These are phyloP conservation scores for Fagopyrum tataricum DNA, from an alignment of 148 eudicot species.

Conservation along the genomic window DNA sequence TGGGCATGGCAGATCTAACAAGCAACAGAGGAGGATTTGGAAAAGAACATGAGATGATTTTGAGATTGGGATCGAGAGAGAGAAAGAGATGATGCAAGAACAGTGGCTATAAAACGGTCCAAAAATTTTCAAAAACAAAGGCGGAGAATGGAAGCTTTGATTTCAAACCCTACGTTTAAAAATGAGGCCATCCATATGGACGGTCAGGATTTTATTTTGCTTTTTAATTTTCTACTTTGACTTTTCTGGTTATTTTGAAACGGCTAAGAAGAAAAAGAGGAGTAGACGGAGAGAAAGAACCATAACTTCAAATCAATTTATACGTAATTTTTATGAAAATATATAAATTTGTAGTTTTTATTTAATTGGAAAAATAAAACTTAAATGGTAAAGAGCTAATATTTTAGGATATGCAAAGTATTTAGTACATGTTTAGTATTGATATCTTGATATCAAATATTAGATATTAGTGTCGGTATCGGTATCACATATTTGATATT, in stretches of 20 bases:
- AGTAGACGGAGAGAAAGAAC: background rate
- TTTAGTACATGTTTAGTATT: too few species aligned
- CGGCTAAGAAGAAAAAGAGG: background rate
- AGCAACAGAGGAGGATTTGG: constrained; percentile 13
- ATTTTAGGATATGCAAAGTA: too few species aligned
- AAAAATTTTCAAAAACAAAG: constrained; percentile 16
- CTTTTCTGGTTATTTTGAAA: constrained; percentile 9
- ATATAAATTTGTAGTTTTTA: background rate
- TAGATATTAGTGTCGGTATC: too few species aligned
- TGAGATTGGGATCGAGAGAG: constrained; percentile 13
- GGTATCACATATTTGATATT: too few species aligned
- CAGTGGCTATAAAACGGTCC: constrained; percentile 19
- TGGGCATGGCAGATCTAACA: constrained; percentile 19
- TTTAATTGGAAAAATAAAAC: too few species aligned
- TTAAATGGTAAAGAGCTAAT: too few species aligned
- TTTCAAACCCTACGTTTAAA: constrained; percentile 1
- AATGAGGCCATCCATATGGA: constrained; percentile 16
- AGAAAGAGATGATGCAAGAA: constrained; percentile 5
- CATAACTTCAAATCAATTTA: background rate
- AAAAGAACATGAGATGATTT: constrained; percentile 2
- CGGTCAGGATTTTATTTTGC: constrained; percentile 20
- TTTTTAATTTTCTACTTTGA: background rate
- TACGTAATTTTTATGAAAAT: background rate
- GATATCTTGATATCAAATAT: too few species aligned
- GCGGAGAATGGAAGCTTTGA: constrained; percentile 20